These are phyloP conservation scores for Diaporthe amygdali DNA, from an alignment of 2,329 filamentous ascomycete genomes.

Conservation along the genomic window DNA sequence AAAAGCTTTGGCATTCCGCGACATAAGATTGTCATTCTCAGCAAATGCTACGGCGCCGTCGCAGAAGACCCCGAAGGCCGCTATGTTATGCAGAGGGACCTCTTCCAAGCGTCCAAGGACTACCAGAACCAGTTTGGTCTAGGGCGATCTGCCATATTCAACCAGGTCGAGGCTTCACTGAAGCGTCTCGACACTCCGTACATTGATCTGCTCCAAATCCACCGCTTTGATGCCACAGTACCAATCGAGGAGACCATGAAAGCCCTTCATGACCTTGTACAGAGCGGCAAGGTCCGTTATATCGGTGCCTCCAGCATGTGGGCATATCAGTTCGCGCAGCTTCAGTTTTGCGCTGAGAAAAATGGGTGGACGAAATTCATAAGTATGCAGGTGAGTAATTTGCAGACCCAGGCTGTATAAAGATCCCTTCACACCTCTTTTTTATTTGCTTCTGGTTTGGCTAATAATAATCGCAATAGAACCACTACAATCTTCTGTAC, in stretches of 20 bases:
- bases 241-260: constrained; percentile 67
- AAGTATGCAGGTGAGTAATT: constrained; percentile 56
- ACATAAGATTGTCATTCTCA: constrained; percentile 67
- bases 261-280: constrained; percentile 64
- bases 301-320: constrained; percentile 59
- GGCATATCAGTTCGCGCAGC: constrained; percentile 55
- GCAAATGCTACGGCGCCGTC: constrained; percentile 52
- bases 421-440: background rate
- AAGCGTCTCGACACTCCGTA: constrained; percentile 40
- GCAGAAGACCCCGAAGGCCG: constrained; percentile 41
- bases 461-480: background rate
- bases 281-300: constrained; percentile 62
- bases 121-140: constrained; percentile 43
- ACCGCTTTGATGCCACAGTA: constrained; percentile 60
- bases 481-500: constrained; percentile 62
- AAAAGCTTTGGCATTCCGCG: constrained; percentile 70
- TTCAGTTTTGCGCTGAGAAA: constrained; percentile 62
- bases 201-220: constrained; percentile 64
- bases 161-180: constrained; percentile 43
- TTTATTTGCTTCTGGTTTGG: background rate
- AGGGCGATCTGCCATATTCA: constrained; percentile 44
- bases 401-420: too few species aligned
- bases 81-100: constrained; percentile 29
- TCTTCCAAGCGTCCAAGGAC: constrained; percentile 40
- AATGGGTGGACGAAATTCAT: constrained; percentile 66